Base-by-base conservation (phyloP, 2,329 filamentous ascomycete species). In the Microdochium bolleyi region DNA sequence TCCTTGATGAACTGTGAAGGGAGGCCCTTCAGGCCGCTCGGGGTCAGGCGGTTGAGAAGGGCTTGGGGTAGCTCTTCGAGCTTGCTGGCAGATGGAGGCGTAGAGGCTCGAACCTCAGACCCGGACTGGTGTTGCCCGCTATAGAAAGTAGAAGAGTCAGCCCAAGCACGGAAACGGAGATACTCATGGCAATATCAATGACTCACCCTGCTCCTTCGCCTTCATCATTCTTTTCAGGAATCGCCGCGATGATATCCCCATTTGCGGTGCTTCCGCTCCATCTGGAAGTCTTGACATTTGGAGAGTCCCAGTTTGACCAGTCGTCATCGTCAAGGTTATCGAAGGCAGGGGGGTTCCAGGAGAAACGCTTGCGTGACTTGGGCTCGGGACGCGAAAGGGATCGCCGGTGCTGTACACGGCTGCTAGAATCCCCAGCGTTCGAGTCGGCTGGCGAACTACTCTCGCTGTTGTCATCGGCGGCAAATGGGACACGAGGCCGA, bases 1-100 rank as follows among this genome's bases (percentile, higher is more conserved):
- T 96, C 91, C 58, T 85, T 87, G 83, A 96, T 90, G 53, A 96
- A 76, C 56, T 87, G 88, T 34, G 85, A 88, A n/a, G 92, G 89
- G 1, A 89, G 92, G 37, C 84, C 81, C 65, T 90, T 89, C 60
- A 96, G 73, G 61, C 89, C 91, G 59, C 83, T 84, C 0, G 91
- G 88, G 9, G 83, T 80, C 44, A 91, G 71, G 57, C 85, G 84
- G 64, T 84, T 85, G 53, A 95, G 78, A 49, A 86, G 80, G 49
- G 85, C 84, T 72, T 89, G 89, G 25, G 87, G 66, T 54, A 83
- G 65, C 62, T 84, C 73, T 66, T 79, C 76, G 34, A 81, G 67
- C 61, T 73, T 76, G 55, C 70, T 70, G 21, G 71, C 64, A 48
- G 72, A 65, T 56, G 55, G 53, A 24, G 62, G 63, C 27, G 61